Conservation (phyloP, 148 eudicot species). For the Pouteria glomerata region DNA sequence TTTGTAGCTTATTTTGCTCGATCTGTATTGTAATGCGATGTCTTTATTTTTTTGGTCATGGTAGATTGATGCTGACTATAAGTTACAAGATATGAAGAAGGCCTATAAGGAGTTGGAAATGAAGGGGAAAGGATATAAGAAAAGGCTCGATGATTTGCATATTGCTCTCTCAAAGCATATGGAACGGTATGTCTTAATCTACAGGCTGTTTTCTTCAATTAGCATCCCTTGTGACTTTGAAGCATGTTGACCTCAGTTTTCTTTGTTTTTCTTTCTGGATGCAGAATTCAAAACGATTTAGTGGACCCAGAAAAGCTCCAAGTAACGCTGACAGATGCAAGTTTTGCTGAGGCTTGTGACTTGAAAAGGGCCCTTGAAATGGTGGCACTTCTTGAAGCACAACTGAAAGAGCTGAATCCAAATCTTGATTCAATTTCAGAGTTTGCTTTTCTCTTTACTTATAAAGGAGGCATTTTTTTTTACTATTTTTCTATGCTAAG, state of each 20-base stretch:
- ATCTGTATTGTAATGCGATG: not conserved
- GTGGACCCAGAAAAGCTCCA: conserved; percentile 87
- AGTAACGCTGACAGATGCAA: conserved; percentile 62
- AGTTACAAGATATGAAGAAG: conserved; percentile 87
- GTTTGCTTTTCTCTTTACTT: conserved; percentile 33
- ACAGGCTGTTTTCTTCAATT: not conserved
- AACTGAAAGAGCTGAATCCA: conserved; percentile 94
- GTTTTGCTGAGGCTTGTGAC: conserved; percentile 52
- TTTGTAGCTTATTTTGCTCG: not conserved
- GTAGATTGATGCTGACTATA: conserved; percentile 95
- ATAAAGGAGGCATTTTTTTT: not conserved
- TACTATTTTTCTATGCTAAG: not conserved
- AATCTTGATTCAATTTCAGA: conserved; percentile 96
- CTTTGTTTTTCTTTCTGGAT: conserved; percentile 5
- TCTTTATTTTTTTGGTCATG: conserved; percentile 10
- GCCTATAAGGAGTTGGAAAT: conserved; percentile 73
- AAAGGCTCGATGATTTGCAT: conserved; percentile 70
- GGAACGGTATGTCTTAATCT: conserved; percentile 67
- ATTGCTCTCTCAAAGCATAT: conserved; percentile 58
- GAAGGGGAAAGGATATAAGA: conserved; percentile 74
- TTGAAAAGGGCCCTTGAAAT: conserved; percentile 70
- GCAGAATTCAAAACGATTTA: conserved; percentile 77
- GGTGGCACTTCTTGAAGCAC: conserved; percentile 87
- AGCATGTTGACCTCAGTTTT: not conserved
- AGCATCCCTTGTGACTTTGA: not conserved